Base-by-base conservation (phyloP, 345 rosid species). In the Hirschfeldia incana region DNA sequence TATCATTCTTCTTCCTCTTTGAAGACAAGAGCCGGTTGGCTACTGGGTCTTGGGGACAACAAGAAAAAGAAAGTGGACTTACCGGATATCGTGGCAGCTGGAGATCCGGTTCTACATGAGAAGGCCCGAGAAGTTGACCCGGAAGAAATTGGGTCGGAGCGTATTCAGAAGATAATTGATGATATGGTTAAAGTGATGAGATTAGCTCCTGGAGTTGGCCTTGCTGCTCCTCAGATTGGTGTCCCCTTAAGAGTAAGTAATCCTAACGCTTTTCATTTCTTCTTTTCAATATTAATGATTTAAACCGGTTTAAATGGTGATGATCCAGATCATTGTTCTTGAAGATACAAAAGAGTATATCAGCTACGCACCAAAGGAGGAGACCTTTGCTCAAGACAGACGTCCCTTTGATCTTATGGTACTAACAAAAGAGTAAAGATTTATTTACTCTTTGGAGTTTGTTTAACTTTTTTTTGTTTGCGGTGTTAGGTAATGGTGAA, bases 221-320 rank as follows among this genome's bases (percentile, higher is more conserved):
- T 94, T n/a, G 98, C 98, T 70, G 97, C 98, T 74, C 97, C 98
- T 69, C 98, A 92, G 73, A 91, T 94, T 80, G 98, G 98, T 53
- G 30, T 92, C 74, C 96, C 98, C 21, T 84, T 90, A 72, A 85
- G 82, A 82, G 97, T 92, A 55, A 70, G 68, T 6, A 70, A 63
- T 17, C 17, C 65, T 16, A 9, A 26, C 5, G 3, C 32, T 7
- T 27, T 4, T 37, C 7, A 0, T 44, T 57, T 21, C 6, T 0
- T 1, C 12, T 3, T 46, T 1, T 27, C 2, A 72, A 30, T 1
- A 0, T n/a, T 12, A 57, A 7, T 53, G 61, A 53, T 29, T 80
- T 69, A 65, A 74, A 55, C 37, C 32, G 5, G 37, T 15, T 65
- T 46, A 11, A 17, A 26, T 60, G 28, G n/a, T 51, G 51, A 68